phyloP scores from a whole-genome alignment of 2,329 filamentous ascomycete species.

The Exophiala mesophila region DNA sequence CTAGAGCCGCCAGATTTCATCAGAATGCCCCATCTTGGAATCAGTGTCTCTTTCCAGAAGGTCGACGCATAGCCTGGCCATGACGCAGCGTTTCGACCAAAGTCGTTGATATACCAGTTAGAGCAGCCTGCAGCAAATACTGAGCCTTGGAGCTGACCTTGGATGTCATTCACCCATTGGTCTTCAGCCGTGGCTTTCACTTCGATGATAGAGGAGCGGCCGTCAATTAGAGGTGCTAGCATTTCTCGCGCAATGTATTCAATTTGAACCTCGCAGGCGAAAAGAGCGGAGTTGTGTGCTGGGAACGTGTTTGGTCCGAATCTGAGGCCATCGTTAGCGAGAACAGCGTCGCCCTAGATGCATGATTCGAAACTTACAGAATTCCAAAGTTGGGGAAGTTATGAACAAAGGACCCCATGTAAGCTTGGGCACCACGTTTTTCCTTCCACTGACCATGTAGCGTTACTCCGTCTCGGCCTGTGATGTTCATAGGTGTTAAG shows the following conservation, averaged over 20 bases:
- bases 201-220: slow-evolving; percentile 42
- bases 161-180: slow-evolving; percentile 44
- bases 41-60: slow-evolving; percentile 1
- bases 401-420: slow-evolving; percentile 45
- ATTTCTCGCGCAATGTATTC: slow-evolving; percentile 53
- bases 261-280: slow-evolving; percentile 57
- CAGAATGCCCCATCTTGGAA: slow-evolving; percentile 16
- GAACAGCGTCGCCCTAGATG: too few species aligned
- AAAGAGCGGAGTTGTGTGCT: slow-evolving; percentile 56
- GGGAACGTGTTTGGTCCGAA: slow-evolving; percentile 56
- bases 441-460: slow-evolving; percentile 32
- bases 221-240: slow-evolving; percentile 49
- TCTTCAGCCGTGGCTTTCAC: slow-evolving; percentile 46
- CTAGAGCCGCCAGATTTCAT: slow-evolving; percentile 5
- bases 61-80: slow-evolving; percentile 20
- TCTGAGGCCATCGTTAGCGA: slow-evolving; percentile 61
- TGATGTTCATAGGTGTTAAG: slow-evolving; percentile 32
- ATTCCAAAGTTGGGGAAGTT: slow-evolving; percentile 63
- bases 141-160: slow-evolving; percentile 41
- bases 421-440: slow-evolving; percentile 30
- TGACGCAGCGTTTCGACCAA: slow-evolving; percentile 47
- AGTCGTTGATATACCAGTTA: slow-evolving; percentile 47
- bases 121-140: slow-evolving; percentile 46
- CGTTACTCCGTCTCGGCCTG: slow-evolving; percentile 26
- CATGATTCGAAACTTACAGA: too few species aligned